These are phyloP conservation scores for Aethionema arabicum DNA, from an alignment of 345 rosid genomes.

Conservation along the genomic window DNA sequence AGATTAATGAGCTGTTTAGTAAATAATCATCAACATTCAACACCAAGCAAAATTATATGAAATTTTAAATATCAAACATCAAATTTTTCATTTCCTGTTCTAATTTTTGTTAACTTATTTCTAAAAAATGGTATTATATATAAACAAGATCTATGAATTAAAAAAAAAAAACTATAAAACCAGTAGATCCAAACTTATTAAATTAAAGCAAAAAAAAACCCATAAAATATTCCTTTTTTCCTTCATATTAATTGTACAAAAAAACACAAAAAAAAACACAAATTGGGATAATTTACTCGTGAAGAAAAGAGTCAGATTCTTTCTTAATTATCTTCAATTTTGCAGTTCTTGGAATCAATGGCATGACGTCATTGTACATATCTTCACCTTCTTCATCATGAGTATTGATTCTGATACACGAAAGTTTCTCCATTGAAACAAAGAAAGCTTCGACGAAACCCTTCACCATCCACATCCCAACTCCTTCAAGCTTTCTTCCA, in stretches of 20 bases:
- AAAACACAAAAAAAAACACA: neutral
- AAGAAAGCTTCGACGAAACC: slow-evolving; percentile 58
- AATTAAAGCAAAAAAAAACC: too few relatives aligned
- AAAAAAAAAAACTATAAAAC: too few relatives aligned
- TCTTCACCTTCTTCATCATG: slow-evolving; percentile 51
- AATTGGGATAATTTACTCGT: neutral
- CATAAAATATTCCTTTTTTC: too few relatives aligned
- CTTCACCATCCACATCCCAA: slow-evolving; percentile 63
- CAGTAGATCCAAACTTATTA: too few relatives aligned
- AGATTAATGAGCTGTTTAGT: too few relatives aligned
- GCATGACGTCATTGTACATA: slow-evolving; percentile 35
- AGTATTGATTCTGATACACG: slow-evolving; percentile 61
- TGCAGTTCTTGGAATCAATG: slow-evolving; percentile 37
- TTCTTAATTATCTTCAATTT: neutral
- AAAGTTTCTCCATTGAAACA: slow-evolving; percentile 58
- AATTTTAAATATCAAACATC: too few relatives aligned
- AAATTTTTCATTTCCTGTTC: too few relatives aligned
- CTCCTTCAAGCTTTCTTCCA: slow-evolving; percentile 52
- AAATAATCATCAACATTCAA: too few relatives aligned
- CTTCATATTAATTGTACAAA: neutral
- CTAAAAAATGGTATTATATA: too few relatives aligned
- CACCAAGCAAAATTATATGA: too few relatives aligned
- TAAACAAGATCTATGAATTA: too few relatives aligned
- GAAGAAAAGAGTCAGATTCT: neutral
- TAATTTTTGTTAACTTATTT: too few relatives aligned